Conservation (phyloP, 179 eudicot genomes). For the Beta lomatogona region DNA sequence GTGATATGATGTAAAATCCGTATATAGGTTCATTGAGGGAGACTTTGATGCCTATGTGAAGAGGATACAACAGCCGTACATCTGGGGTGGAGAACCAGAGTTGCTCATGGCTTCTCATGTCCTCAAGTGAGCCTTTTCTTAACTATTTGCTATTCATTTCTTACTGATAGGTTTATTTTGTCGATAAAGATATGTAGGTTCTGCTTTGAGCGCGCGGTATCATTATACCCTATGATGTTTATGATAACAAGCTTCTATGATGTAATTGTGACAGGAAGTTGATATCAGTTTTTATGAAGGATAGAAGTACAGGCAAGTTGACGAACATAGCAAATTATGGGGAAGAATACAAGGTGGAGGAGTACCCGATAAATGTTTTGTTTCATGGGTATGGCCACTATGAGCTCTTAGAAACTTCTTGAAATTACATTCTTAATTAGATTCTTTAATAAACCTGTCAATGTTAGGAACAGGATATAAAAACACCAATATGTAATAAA, state of each 20-base stretch:
- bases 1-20: no score
- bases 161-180: no score
- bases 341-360: conserved; percentile 50
- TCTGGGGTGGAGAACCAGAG: conserved; percentile 90
- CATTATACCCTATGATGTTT: no score
- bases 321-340: conserved; percentile 66
- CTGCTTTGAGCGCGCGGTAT: no score
- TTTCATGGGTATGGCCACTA: conserved; percentile 86
- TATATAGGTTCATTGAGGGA: conserved; percentile 63
- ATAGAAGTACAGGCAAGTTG: conserved; percentile 44
- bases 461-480: neutral
- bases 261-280: conserved; percentile 49
- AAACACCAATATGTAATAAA: neutral
- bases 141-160: no score
- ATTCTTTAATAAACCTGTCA: neutral
- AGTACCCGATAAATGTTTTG: conserved; percentile 52
- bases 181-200: no score
- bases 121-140: conserved; percentile 46
- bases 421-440: neutral
- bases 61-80: conserved; percentile 59
- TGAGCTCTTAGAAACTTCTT: conserved; percentile 53
- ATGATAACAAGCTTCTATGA: neutral
- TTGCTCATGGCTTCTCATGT: conserved; percentile 80
- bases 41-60: conserved; percentile 71
- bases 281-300: conserved; percentile 60